Conservation (phyloP, 139 green algal genomes). For the Chlorella sorokiniana region DNA sequence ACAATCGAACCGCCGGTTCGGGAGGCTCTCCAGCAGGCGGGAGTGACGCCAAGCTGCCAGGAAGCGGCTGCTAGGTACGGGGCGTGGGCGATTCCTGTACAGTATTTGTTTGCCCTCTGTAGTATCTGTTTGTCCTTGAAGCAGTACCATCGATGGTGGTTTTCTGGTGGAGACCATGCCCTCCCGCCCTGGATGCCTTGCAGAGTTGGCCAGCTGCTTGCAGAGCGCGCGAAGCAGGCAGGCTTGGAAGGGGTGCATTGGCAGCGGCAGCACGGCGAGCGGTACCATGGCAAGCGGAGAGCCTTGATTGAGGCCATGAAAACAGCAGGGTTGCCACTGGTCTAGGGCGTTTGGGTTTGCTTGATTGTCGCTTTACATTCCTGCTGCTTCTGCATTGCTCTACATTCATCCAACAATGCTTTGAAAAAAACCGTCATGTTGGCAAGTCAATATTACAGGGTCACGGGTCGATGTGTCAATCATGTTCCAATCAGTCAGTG, state of each 20-base stretch:
- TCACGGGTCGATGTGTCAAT: background rate
- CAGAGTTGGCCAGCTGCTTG: constrained; percentile 45
- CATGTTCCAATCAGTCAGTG: background rate
- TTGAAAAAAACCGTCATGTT: background rate
- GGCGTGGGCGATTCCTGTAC: too few relatives aligned
- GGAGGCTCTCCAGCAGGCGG: background rate
- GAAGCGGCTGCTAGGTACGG: background rate
- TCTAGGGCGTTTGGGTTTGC: background rate
- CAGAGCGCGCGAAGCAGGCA: constrained; percentile 35
- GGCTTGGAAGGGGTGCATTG: constrained; percentile 46
- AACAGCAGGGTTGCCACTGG: constrained; percentile 40
- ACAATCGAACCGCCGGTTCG: background rate
- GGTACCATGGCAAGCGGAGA: constrained; percentile 53
- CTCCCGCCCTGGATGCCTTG: background rate
- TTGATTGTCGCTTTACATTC: background rate
- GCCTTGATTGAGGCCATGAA: constrained; percentile 40
- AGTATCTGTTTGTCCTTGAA: too few relatives aligned
- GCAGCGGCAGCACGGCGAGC: constrained; percentile 46
- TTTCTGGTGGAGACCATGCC: too few relatives aligned
- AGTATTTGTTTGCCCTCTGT: too few relatives aligned
- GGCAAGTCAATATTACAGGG: background rate
- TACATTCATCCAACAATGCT: too few relatives aligned
- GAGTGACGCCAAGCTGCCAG: background rate
- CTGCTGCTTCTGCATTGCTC: background rate
- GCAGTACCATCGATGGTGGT: too few relatives aligned